Evolutionary conservation across 176 grass and related monocot species (phyloP).

Genomic region (Juncus inflexus): DNA sequence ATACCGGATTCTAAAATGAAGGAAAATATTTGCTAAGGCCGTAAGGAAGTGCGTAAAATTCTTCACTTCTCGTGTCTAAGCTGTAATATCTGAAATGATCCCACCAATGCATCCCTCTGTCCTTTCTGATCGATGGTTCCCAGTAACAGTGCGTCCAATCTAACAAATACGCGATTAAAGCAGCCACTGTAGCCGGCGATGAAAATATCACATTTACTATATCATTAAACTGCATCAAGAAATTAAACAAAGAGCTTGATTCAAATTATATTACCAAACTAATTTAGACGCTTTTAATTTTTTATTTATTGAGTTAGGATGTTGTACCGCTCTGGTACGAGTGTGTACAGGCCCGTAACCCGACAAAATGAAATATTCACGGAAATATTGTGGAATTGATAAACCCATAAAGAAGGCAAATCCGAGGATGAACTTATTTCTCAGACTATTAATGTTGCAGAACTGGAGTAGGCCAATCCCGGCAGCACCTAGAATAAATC

Average conservation of each 20-base stretch:
- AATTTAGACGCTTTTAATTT: neutral
- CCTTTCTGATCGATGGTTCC: constrained; percentile 47
- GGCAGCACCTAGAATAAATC: constrained; percentile 50
- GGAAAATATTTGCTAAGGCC: constrained; percentile 87
- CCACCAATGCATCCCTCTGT: constrained; percentile 78
- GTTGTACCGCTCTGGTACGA: constrained; percentile 40
- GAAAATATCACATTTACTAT: constrained; percentile 91
- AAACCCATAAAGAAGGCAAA: constrained; percentile 78
- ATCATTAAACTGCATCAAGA: constrained; percentile 70
- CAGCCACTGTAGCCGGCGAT: constrained; percentile 77
- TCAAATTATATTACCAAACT: neutral
- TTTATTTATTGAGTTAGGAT: neutral
- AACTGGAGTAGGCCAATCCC: constrained; percentile 81
- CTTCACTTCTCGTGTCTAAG: constrained; percentile 59
- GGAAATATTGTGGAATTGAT: constrained; percentile 83
- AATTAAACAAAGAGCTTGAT: neutral
- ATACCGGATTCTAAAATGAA: constrained; percentile 21
- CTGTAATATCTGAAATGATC: constrained; percentile 67
- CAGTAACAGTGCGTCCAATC: constrained; percentile 60
- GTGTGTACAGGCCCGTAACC: constrained; percentile 75
- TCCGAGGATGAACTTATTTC: constrained; percentile 85
- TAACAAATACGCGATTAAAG: constrained; percentile 70
- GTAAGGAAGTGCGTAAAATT: constrained; percentile 84
- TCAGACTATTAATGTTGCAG: constrained; percentile 81
- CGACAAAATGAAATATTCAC: constrained; percentile 53